Conservation (phyloP, 208 protist genomes). For the Acanthamoeba royreba region DNA sequence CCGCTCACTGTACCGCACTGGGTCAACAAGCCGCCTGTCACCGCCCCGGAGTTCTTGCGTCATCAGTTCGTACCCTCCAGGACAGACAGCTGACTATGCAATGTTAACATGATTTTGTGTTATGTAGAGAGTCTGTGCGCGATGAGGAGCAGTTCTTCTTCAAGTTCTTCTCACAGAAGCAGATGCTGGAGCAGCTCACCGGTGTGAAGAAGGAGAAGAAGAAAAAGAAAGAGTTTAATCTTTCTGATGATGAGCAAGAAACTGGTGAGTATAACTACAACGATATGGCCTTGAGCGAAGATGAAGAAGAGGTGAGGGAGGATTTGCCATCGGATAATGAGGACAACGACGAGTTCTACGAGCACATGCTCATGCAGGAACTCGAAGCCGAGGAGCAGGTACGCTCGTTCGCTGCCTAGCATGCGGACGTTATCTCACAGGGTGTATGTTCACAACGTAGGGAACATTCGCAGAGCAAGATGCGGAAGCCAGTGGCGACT, state of each 20-base stretch:
- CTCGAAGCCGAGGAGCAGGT: not conserved
- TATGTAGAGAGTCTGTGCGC: not conserved
- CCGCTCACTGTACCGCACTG: not conserved
- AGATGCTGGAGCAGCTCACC: not conserved
- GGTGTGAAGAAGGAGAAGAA: not conserved
- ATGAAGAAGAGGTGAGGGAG: not conserved
- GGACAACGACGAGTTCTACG: conserved; percentile 38
- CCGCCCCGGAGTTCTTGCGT: not conserved
- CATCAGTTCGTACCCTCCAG: not conserved
- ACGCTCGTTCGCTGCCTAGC: not conserved
- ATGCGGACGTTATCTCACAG: not conserved
- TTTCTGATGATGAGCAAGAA: not conserved
- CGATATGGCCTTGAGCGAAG: not conserved
- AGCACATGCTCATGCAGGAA: conserved; percentile 30
- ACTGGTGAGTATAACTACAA: conserved; percentile 41
- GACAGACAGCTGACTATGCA: not conserved
- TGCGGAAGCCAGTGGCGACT: not conserved
- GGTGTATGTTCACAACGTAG: not conserved
- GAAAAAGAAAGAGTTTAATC: not conserved
- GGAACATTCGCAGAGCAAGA: not conserved
- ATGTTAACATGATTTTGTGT: not conserved
- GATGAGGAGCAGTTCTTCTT: conserved; percentile 50
- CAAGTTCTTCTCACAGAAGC: conserved; percentile 39
- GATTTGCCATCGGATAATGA: not conserved
- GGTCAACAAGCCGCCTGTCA: conserved; percentile 2